phyloP scores from a whole-genome alignment of 148 eudicot species.

The Heliosperma pusillum region DNA sequence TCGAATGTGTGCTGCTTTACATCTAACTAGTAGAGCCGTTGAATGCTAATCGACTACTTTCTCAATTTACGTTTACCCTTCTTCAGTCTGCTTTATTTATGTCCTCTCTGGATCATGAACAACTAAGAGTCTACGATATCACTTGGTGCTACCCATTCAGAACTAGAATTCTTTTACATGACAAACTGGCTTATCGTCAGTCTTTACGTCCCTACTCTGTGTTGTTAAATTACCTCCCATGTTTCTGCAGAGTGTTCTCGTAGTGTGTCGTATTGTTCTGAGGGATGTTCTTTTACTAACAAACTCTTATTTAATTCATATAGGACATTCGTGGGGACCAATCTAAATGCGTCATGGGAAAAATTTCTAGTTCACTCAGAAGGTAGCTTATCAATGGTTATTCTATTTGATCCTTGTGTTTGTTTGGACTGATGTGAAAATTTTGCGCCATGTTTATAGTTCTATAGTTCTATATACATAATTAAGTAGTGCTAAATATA shows the following conservation, averaged over 20 bases:
- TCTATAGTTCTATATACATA: not conserved
- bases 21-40: not conserved
- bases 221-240: not conserved
- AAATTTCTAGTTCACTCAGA: conserved; percentile 67
- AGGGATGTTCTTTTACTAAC: conserved; percentile 15
- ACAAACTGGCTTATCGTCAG: not conserved
- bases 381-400: conserved; percentile 42
- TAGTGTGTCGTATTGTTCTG: not conserved
- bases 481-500: not conserved
- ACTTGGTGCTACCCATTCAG: not conserved
- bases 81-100: not conserved
- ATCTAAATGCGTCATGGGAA: conserved; percentile 86
- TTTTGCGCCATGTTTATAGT: not conserved
- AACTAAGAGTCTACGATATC: not conserved
- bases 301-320: conserved; percentile 23
- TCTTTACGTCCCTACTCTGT: not conserved
- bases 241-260: not conserved
- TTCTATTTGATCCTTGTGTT: conserved; percentile 8
- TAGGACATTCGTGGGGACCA: conserved; percentile 95
- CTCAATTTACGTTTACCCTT: not conserved
- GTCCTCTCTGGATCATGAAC: not conserved
- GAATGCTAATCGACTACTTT: not conserved
- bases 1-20: not conserved
- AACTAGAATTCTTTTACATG: not conserved
- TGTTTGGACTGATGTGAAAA: conserved; percentile 1